These are phyloP conservation scores for Penicillium sp. DNA, from an alignment of 2,329 filamentous ascomycete species.

Conservation along the genomic window DNA sequence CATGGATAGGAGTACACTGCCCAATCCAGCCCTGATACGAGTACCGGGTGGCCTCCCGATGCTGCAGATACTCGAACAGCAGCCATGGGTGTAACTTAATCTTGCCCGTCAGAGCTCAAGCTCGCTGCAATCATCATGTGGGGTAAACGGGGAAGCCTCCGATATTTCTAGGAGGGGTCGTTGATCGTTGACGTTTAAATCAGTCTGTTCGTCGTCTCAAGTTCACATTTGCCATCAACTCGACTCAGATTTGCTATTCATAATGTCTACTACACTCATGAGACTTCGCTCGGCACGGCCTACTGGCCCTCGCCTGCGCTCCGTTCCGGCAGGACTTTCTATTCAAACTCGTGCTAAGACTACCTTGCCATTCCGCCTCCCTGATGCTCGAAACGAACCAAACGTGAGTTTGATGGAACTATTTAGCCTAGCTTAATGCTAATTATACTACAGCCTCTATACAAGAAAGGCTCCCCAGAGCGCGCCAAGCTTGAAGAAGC, in stretches of 20 bases:
- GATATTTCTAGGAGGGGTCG: background rate
- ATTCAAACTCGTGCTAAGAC: slow-evolving; percentile 24
- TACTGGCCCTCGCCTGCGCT: slow-evolving; percentile 14
- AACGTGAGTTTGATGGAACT: slow-evolving; percentile 27
- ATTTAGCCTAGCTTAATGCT: background rate
- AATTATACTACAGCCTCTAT: slow-evolving; percentile 22
- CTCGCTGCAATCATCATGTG: background rate
- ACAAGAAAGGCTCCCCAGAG: slow-evolving; percentile 33
- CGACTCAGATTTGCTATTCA: background rate
- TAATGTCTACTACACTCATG: slow-evolving; percentile 21
- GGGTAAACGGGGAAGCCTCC: slow-evolving; percentile 8
- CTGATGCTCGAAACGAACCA: slow-evolving; percentile 35
- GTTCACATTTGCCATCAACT: background rate
- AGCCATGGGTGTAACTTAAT: background rate
- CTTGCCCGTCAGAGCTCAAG: background rate
- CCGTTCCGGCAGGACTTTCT: slow-evolving; percentile 8
- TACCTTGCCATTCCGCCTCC: slow-evolving; percentile 32
- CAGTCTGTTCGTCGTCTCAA: background rate
- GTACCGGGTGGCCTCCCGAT: slow-evolving; percentile 4
- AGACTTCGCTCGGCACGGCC: slow-evolving; percentile 18
- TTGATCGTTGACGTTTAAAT: background rate
- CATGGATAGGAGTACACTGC: background rate
- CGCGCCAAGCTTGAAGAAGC: slow-evolving; percentile 34
- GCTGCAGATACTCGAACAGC: background rate
- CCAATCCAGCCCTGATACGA: background rate